Conservation (phyloP, 495 filamentous ascomycete genomes). For the Aspergillus heteromorphus region DNA sequence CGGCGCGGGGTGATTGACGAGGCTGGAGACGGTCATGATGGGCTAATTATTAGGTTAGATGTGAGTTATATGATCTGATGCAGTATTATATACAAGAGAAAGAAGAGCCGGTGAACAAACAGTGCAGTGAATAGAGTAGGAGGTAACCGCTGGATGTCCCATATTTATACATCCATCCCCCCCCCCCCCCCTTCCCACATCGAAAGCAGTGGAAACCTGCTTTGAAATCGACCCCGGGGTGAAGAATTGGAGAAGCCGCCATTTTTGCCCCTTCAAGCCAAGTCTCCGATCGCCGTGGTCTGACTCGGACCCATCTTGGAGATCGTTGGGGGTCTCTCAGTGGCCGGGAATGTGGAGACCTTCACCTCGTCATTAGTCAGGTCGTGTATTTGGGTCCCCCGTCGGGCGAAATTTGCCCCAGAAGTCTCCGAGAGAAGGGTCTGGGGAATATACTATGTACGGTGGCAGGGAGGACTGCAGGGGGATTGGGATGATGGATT, state of each 20-base stretch:
- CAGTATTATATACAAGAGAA: too few species aligned
- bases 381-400: not conserved
- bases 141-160: too few species aligned
- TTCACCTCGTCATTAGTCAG: not conserved
- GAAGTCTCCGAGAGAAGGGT: not conserved
- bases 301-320: not conserved
- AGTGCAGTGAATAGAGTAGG: too few species aligned
- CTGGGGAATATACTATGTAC: not conserved
- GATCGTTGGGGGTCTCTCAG: not conserved
- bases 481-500: too few species aligned
- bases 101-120: too few species aligned
- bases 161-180: too few species aligned
- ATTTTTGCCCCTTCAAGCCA: not conserved
- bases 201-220: not conserved
- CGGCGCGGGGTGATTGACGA: conserved; percentile 4
- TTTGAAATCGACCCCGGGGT: not conserved
- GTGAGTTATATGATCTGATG: too few species aligned
- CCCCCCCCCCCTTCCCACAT: too few species aligned
- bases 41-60: not conserved
- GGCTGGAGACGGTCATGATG: not conserved
- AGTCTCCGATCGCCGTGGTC: not conserved
- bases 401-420: not conserved
- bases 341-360: not conserved
- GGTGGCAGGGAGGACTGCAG: too few species aligned
- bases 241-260: not conserved